These are phyloP conservation scores for Candida maesae DNA, from an alignment of 805 yeast species.

Conservation along the genomic window DNA sequence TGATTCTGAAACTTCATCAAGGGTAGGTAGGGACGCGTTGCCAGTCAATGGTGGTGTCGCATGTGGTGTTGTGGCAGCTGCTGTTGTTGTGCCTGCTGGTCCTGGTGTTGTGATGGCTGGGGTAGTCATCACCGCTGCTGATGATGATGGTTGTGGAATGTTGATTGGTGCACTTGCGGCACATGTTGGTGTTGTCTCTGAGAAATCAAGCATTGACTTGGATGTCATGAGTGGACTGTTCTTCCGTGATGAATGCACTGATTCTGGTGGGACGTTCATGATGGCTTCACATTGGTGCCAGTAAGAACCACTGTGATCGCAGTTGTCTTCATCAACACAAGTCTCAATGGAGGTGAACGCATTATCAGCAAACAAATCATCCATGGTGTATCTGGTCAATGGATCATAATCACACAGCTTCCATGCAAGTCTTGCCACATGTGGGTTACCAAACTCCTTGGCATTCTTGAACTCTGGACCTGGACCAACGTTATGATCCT, in stretches of 20 bases:
- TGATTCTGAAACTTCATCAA: slow-evolving; percentile 14
- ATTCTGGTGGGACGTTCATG: slow-evolving; percentile 1
- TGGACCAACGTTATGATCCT: slow-evolving; percentile 51
- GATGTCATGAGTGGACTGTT: slow-evolving; percentile 15
- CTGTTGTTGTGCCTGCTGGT: not conserved
- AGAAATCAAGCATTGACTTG: slow-evolving; percentile 26
- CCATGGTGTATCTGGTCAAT: slow-evolving; percentile 48
- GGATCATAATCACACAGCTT: slow-evolving; percentile 65
- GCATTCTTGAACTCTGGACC: slow-evolving; percentile 73
- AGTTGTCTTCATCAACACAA: slow-evolving; percentile 48
- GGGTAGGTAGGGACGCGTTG: slow-evolving; percentile 13
- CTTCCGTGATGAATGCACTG: slow-evolving; percentile 6
- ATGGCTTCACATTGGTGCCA: slow-evolving; percentile 5
- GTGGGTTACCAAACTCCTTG: slow-evolving; percentile 50
- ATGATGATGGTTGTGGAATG: not conserved
- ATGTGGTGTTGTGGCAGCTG: not conserved
- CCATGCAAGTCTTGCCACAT: slow-evolving; percentile 71
- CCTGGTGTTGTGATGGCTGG: not conserved
- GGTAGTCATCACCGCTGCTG: no score
- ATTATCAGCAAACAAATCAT: slow-evolving; percentile 53
- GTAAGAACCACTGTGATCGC: slow-evolving; percentile 13
- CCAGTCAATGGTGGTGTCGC: not conserved
- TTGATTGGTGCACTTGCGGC: not conserved
- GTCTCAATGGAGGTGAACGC: slow-evolving; percentile 59
- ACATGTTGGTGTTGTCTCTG: not conserved